Evolutionary conservation across 495 filamentous ascomycete species (phyloP).

Genomic region (Niebla homalea): DNA sequence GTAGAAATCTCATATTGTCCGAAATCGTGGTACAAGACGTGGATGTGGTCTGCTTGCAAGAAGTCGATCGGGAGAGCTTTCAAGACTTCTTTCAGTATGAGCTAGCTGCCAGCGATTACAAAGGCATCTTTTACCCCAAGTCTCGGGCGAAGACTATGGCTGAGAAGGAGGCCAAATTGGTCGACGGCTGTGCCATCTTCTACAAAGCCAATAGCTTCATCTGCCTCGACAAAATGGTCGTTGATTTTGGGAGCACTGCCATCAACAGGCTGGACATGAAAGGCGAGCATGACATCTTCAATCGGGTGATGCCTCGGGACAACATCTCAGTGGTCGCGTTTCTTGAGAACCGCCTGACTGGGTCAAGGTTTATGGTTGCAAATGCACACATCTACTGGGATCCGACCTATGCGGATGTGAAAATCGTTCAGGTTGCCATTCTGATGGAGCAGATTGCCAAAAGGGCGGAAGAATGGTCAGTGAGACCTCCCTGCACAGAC

Average conservation of each 20-base stretch:
- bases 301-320: conserved; percentile 94
- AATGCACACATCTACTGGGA: conserved; percentile 96
- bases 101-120: conserved; percentile 75
- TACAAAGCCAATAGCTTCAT: conserved; percentile 89
- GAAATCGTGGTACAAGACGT: conserved; percentile 70
- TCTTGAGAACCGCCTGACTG: conserved; percentile 79
- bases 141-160: conserved; percentile 79
- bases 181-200: conserved; percentile 94
- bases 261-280: conserved; percentile 93
- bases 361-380: conserved; percentile 75
- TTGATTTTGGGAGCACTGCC: conserved; percentile 83
- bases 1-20: conserved; percentile 62
- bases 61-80: conserved; percentile 81
- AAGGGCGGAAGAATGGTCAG: conserved; percentile 68
- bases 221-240: conserved; percentile 78
- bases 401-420: conserved; percentile 77
- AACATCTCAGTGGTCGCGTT: conserved; percentile 85
- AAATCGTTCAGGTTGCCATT: conserved; percentile 87
- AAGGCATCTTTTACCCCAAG: conserved; percentile 82
- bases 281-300: conserved; percentile 89
- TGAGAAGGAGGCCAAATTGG: conserved; percentile 67
- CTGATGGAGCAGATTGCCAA: conserved; percentile 80
- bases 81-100: conserved; percentile 76
- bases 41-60: conserved; percentile 86
- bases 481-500: conserved; percentile 60